phyloP scores from a whole-genome alignment of 495 filamentous ascomycete genomes.

The Sporormia fimetaria region DNA sequence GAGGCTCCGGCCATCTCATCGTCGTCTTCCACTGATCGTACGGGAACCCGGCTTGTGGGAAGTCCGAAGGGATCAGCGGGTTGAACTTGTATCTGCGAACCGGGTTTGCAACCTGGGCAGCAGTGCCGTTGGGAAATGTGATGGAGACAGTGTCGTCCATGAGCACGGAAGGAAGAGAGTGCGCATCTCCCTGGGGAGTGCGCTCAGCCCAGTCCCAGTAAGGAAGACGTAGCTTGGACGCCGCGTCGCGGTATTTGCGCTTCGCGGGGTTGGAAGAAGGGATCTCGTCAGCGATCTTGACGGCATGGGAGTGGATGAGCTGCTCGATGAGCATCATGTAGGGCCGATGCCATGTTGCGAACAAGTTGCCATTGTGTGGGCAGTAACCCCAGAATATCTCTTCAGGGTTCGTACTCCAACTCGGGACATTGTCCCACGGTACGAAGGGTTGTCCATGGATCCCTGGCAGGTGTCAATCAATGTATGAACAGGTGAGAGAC shows the following conservation, averaged over 20 bases:
- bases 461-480: neutral
- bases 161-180: conserved; percentile 2
- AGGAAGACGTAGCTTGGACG: conserved; percentile 5
- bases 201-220: conserved; percentile 24
- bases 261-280: neutral
- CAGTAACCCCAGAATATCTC: conserved; percentile 14
- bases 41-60: neutral
- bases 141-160: neutral
- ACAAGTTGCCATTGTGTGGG: conserved; percentile 4
- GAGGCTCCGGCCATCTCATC: neutral
- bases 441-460: conserved; percentile 12
- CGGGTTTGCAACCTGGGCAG: conserved; percentile 3
- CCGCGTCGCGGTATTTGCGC: neutral
- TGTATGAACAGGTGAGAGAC: neutral
- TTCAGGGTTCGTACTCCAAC: conserved; percentile 28
- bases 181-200: neutral
- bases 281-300: conserved; percentile 5
- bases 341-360: conserved; percentile 9
- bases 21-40: conserved; percentile 8
- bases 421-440: conserved; percentile 1
- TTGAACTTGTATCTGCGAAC: conserved; percentile 7
- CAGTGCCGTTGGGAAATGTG: conserved; percentile 8
- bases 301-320: neutral
- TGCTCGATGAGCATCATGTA: conserved; percentile 30
- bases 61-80: conserved; percentile 2